Conservation (phyloP, 148 eudicot species). For the Chenopodium album region DNA sequence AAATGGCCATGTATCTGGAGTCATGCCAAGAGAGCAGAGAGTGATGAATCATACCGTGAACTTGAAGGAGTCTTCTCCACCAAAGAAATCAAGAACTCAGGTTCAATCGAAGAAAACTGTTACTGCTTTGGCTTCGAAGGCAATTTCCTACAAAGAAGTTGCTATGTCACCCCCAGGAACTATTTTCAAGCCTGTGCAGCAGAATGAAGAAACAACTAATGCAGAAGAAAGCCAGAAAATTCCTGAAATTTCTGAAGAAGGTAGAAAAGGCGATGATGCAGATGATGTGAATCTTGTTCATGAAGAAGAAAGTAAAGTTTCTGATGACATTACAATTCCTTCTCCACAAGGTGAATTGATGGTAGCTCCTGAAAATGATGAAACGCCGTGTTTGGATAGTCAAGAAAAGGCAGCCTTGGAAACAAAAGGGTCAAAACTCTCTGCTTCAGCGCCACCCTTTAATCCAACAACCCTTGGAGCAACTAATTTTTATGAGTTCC, state of each 20-base stretch:
- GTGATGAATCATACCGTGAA: constrained; percentile 29
- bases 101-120: constrained; percentile 41
- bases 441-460: constrained; percentile 86
- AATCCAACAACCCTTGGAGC: constrained; percentile 68
- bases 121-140: constrained; percentile 68
- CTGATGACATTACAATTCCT: constrained; percentile 12
- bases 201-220: constrained; percentile 48
- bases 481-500: constrained; percentile 51
- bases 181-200: constrained; percentile 61
- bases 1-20: constrained; percentile 42
- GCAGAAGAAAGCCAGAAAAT: constrained; percentile 31
- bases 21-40: constrained; percentile 40
- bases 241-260: constrained; percentile 38
- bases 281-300: constrained; percentile 37
- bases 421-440: constrained; percentile 82
- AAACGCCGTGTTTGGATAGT: constrained; percentile 26
- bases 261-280: constrained; percentile 15
- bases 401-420: constrained; percentile 56
- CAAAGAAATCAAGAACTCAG: constrained; percentile 46
- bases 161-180: constrained; percentile 97
- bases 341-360: constrained; percentile 25
- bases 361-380: constrained; percentile 37
- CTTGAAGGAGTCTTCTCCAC: constrained; percentile 35
- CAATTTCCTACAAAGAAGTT: constrained; percentile 93
- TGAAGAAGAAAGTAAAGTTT: constrained; percentile 35